These are phyloP conservation scores for Arthroderma sp. DNA, from an alignment of 2,329 filamentous ascomycete species.

Conservation along the genomic window DNA sequence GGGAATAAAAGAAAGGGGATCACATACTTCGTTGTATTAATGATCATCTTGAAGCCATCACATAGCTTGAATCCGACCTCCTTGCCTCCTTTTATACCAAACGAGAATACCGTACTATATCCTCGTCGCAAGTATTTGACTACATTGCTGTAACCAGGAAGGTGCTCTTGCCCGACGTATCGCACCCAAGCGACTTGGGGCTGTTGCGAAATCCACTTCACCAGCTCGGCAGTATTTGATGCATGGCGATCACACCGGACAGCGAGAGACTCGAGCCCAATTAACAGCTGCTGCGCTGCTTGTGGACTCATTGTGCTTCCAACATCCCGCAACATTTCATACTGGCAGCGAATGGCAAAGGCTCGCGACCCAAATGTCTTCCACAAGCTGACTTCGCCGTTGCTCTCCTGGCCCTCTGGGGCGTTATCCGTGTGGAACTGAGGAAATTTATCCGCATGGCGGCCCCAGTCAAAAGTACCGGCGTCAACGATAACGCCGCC, in stretches of 20 bases:
- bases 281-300: conserved; percentile 77
- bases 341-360: too few species aligned
- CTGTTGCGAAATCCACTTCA: conserved; percentile 71
- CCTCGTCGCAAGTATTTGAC: conserved; percentile 79
- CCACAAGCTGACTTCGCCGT: too few species aligned
- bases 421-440: too few species aligned
- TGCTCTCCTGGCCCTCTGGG: too few species aligned
- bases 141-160: conserved; percentile 65
- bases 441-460: not conserved
- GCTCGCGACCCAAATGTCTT: too few species aligned
- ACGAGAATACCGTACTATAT: conserved; percentile 81
- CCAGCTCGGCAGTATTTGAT: conserved; percentile 66
- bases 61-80: conserved; percentile 77
- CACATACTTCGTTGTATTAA: conserved; percentile 19
- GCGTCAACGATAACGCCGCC: not conserved
- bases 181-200: conserved; percentile 83
- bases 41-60: conserved; percentile 82
- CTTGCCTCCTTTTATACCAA: conserved; percentile 82
- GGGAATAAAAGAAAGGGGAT: too few species aligned
- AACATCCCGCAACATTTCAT: too few species aligned
- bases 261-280: conserved; percentile 82
- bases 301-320: conserved; percentile 74
- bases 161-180: conserved; percentile 76
- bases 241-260: conserved; percentile 78
- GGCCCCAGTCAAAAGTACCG: not conserved